Evolutionary conservation across 306 rosid species (phyloP).

Genomic region (Cucumis melo): DNA sequence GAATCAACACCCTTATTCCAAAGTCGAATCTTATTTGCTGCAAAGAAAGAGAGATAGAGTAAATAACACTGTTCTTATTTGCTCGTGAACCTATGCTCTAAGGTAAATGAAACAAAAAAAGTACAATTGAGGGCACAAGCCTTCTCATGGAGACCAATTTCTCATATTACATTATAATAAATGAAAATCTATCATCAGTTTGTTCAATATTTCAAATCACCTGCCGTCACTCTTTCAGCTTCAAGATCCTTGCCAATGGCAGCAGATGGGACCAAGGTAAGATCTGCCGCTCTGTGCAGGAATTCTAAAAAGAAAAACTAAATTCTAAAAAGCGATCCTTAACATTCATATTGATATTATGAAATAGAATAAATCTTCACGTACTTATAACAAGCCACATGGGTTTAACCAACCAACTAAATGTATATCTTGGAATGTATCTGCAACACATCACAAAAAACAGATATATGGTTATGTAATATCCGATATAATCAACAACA

Average conservation of each 20-base stretch:
- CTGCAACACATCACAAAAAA: slow-evolving; percentile 25
- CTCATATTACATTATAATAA: not conserved
- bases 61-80: not conserved
- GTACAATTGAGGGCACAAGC: no score
- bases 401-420: slow-evolving; percentile 97
- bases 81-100: not conserved
- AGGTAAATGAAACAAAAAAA: not conserved
- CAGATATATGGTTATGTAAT: not conserved
- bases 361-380: slow-evolving; percentile 12
- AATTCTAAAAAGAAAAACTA: slow-evolving; percentile 47
- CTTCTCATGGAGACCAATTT: not conserved
- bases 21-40: slow-evolving; percentile 88
- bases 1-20: slow-evolving; percentile 99
- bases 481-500: not conserved
- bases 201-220: slow-evolving; percentile 28
- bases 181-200: not conserved
- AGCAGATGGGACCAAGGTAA: slow-evolving; percentile 91
- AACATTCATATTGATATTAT: not conserved
- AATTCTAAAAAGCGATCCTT: slow-evolving; percentile 11
- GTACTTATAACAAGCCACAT: slow-evolving; percentile 96
- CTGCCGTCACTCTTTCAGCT: slow-evolving; percentile 69
- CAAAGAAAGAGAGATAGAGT: slow-evolving; percentile 10
- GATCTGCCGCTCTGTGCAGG: slow-evolving; percentile 92
- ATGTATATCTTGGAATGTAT: slow-evolving; percentile 95
- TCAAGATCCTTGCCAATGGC: slow-evolving; percentile 77